A percentile compares a stretch with the other conserved stretches of the same genome.
phyloP scores from a whole-genome alignment of 352 stramenopile species.

The Globisporangium polare region DNA sequence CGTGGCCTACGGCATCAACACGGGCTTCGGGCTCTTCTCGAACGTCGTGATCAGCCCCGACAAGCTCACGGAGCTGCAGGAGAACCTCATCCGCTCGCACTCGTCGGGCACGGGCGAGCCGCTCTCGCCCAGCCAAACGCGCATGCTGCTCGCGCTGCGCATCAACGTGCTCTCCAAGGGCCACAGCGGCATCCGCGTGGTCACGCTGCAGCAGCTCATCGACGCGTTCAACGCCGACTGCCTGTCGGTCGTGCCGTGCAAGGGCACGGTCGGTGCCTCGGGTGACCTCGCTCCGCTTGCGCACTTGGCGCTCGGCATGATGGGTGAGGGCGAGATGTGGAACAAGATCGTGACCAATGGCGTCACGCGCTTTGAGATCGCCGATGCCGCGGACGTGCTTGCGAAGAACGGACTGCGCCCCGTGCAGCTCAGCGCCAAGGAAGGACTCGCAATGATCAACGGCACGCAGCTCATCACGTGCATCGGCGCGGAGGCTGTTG shows the following conservation, averaged over 20 bases:
- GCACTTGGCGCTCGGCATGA: constrained; percentile 87
- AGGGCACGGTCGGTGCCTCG: constrained; percentile 87
- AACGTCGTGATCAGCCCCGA: constrained; percentile 86
- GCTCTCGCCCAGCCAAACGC: constrained; percentile 66
- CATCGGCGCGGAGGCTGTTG: constrained; percentile 73
- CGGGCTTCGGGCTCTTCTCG: constrained; percentile 88
- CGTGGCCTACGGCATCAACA: constrained; percentile 92
- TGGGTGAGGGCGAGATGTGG: constrained; percentile 88
- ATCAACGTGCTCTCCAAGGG: constrained; percentile 89
- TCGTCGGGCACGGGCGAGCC: constrained; percentile 78
- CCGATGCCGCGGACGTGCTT: constrained; percentile 62
- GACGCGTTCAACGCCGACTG: constrained; percentile 86
- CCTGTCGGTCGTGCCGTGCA: constrained; percentile 76
- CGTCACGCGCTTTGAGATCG: constrained; percentile 39
- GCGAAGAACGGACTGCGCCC: constrained; percentile 62
- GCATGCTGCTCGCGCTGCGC: constrained; percentile 84
- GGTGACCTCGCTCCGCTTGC: constrained; percentile 84
- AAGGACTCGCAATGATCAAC: constrained; percentile 91
- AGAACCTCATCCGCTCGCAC: constrained; percentile 82
- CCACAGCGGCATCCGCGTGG: constrained; percentile 76
- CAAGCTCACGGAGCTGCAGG: constrained; percentile 83
- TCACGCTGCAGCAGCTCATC: constrained; percentile 78
- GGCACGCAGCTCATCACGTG: constrained; percentile 89
- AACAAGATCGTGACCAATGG: constrained; percentile 53
- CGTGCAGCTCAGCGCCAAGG: constrained; percentile 83